Evolutionary conservation across 805 yeast species (phyloP).

Genomic region (Saccharomycopsis sp.): DNA sequence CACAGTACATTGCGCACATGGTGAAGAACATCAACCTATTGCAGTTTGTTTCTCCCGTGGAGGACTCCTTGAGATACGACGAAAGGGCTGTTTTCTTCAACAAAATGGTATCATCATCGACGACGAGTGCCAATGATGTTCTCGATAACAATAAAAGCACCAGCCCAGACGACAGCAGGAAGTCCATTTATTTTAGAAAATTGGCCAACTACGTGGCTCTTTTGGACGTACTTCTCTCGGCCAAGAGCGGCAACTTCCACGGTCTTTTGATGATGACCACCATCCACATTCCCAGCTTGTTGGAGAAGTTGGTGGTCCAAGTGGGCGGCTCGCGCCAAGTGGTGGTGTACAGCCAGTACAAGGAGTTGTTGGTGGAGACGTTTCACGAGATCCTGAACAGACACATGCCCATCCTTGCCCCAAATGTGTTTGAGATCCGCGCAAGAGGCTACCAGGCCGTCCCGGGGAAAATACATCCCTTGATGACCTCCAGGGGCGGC

Average conservation of each 20-base stretch:
- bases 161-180: slow-evolving; percentile 46
- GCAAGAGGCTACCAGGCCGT: slow-evolving; percentile 87
- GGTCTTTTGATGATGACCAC: slow-evolving; percentile 69
- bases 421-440: slow-evolving; percentile 71
- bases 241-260: slow-evolving; percentile 53
- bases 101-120: slow-evolving; percentile 24
- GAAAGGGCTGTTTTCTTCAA: slow-evolving; percentile 11
- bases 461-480: slow-evolving; percentile 89
- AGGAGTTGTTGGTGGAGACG: slow-evolving; percentile 68
- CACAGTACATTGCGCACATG: slow-evolving; percentile 41
- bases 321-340: slow-evolving; percentile 83
- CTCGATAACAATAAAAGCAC: slow-evolving; percentile 22
- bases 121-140: not conserved
- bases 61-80: slow-evolving; percentile 14
- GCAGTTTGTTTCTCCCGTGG: slow-evolving; percentile 75
- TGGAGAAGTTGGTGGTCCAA: slow-evolving; percentile 52
- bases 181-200: slow-evolving; percentile 60
- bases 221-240: slow-evolving; percentile 39
- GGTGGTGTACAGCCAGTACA: slow-evolving; percentile 71
- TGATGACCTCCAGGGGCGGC: slow-evolving; percentile 86
- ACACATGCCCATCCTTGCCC: slow-evolving; percentile 58
- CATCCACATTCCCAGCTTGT: slow-evolving; percentile 54
- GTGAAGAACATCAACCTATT: slow-evolving; percentile 66
- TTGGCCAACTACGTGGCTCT: slow-evolving; percentile 31
- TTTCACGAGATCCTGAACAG: slow-evolving; percentile 48